A percentile compares a stretch with the other conserved stretches of the same genome.
Evolutionary conservation across 345 rosid species (phyloP).

Genomic region (Raphanus sativus): DNA sequence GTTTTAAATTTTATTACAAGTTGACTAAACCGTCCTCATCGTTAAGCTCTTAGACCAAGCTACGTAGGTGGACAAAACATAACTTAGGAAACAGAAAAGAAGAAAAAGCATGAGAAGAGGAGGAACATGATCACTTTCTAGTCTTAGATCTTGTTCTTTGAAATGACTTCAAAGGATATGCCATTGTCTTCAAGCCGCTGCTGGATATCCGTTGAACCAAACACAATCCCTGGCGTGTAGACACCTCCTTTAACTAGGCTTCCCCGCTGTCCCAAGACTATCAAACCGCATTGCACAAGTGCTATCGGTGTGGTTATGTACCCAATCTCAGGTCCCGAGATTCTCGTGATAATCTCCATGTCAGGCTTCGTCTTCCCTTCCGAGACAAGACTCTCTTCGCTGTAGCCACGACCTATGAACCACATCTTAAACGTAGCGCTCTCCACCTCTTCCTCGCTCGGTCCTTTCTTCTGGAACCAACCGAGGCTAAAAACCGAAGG

Average conservation of each 20-base stretch:
- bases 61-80: not conserved
- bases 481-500: slow-evolving; percentile 88
- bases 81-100: not conserved
- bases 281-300: slow-evolving; percentile 67
- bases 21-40: not conserved
- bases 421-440: slow-evolving; percentile 87
- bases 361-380: slow-evolving; percentile 53
- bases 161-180: slow-evolving; percentile 69
- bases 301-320: slow-evolving; percentile 72
- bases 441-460: slow-evolving; percentile 74
- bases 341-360: slow-evolving; percentile 66
- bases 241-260: slow-evolving; percentile 74
- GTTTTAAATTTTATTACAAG: not conserved
- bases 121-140: slow-evolving; percentile 10
- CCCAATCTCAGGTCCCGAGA: slow-evolving; percentile 86
- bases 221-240: slow-evolving; percentile 73
- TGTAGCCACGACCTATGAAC: slow-evolving; percentile 79
- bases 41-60: not conserved
- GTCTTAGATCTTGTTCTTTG: slow-evolving; percentile 45
- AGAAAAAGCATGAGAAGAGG: slow-evolving; percentile 15
- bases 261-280: slow-evolving; percentile 54
- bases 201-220: slow-evolving; percentile 75
- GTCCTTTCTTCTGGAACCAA: slow-evolving; percentile 75
- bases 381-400: slow-evolving; percentile 48
- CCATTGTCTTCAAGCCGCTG: slow-evolving; percentile 70